Evolutionary conservation across 306 rosid genomes (phyloP), one percentile per base, ranked within the genome.

Genomic region (Vigna nakashimae): DNA sequence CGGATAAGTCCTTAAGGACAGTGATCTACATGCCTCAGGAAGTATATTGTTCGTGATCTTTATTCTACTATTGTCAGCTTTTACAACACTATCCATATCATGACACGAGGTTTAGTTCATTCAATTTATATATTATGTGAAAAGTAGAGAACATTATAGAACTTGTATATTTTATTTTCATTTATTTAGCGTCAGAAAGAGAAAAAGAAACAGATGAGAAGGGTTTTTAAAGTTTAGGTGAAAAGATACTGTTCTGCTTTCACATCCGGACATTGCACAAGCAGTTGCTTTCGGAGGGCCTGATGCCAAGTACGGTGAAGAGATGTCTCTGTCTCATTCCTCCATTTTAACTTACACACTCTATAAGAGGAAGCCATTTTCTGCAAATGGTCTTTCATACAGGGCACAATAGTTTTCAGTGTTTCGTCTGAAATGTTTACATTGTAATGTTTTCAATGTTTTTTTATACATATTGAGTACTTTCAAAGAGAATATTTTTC

Each of bases 281-380:
- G 98, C 92, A 0, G 98, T 95, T 36, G 91, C 93, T 48, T 95
- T 95, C 57, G 98, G 98, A 75, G 98, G 89, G 4, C 90, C 98
- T 1, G 93, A 95, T 65, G 89, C 84, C 5, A 95, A 95, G 70
- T 95, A 95, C 56, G 98, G 98, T 1, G 98, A 95, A 78, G 98
- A 92, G 96, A 97, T 91, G 73, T 42, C 51, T 17, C 28, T 53
- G 52, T 79, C 74, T 64, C 18, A 52, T 52, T 17, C 51, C 1
- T 14, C 16, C 34, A 6, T 60, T 34, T 69, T 59, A 13, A 51
- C 13, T 36, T 28, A 26, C 17, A 12, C n/a, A 12, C n/a, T 11
- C 1, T 24, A 24, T 4, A 24, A 49, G 72, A 48, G 68, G 45
- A 65, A 17, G 49, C 2, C 53, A 15, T 65, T 65, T 1, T 56